phyloP scores from a whole-genome alignment of 2,329 filamentous ascomycete species.

The Xylariaceae sp. region DNA sequence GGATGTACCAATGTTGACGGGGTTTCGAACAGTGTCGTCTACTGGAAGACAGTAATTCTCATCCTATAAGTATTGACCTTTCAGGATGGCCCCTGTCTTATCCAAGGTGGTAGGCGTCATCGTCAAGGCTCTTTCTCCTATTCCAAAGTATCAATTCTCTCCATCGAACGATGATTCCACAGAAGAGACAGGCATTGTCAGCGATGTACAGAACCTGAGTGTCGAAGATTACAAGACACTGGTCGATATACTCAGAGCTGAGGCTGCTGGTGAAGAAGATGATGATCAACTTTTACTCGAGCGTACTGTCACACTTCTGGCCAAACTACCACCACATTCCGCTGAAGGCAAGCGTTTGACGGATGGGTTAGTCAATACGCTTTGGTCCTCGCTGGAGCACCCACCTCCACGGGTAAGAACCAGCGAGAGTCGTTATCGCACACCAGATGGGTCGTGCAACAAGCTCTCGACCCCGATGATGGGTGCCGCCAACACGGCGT shows the following conservation, averaged over 20 bases:
- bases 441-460: slow-evolving; percentile 67
- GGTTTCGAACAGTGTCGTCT: too few relatives aligned
- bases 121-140: slow-evolving; percentile 1
- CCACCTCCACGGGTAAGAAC: slow-evolving; percentile 64
- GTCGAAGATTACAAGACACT: slow-evolving; percentile 14
- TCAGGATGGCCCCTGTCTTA: too few relatives aligned
- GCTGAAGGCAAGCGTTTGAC: slow-evolving; percentile 60
- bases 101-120: too few relatives aligned
- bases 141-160: slow-evolving; percentile 14
- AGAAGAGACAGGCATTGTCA: slow-evolving; percentile 13
- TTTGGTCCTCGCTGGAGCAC: slow-evolving; percentile 70
- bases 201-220: slow-evolving; percentile 9
- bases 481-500: slow-evolving; percentile 63
- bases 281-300: slow-evolving; percentile 80
- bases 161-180: slow-evolving; percentile 14
- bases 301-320: slow-evolving; percentile 64
- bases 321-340: slow-evolving; percentile 59
- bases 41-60: too few relatives aligned
- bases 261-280: slow-evolving; percentile 47
- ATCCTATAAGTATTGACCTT: too few relatives aligned
- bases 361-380: slow-evolving; percentile 60
- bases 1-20: too few relatives aligned
- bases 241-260: too few relatives aligned
- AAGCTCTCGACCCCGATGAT: slow-evolving; percentile 63
- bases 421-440: slow-evolving; percentile 60